phyloP scores from a whole-genome alignment of 306 rosid genomes.

The Gillenia trifoliata region DNA sequence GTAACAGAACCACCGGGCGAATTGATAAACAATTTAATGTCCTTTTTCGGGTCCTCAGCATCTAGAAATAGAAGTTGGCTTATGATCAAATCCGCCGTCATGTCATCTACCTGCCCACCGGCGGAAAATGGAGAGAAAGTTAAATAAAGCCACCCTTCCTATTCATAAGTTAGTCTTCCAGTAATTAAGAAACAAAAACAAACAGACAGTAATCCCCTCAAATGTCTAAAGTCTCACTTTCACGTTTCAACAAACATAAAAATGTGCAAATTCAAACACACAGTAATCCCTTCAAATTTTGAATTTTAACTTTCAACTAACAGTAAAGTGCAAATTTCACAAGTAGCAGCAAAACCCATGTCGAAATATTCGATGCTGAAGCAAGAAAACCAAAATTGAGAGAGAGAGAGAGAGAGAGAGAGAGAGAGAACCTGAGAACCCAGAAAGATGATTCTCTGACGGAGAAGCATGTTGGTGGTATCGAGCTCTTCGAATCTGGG shows the following conservation, averaged over 20 bases:
- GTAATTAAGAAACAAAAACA: neutral
- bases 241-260: too few species aligned
- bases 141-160: neutral
- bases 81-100: slow-evolving; percentile 82
- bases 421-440: slow-evolving; percentile 69
- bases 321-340: neutral
- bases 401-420: neutral
- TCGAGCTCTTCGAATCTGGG: slow-evolving; percentile 86
- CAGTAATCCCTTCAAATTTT: neutral
- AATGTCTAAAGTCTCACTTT: neutral
- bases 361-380: neutral
- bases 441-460: slow-evolving; percentile 84
- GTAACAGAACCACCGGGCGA: slow-evolving; percentile 98
- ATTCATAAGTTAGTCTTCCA: neutral
- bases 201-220: neutral
- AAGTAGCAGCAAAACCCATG: neutral
- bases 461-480: slow-evolving; percentile 82
- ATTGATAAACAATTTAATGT: slow-evolving; percentile 79
- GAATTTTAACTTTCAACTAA: too few species aligned
- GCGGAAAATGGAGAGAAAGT: neutral
- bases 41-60: slow-evolving; percentile 80
- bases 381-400: neutral
- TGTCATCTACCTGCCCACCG: slow-evolving; percentile 73
- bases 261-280: neutral
- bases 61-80: slow-evolving; percentile 88